These are phyloP conservation scores for Ceratobasidium sp. DNA, from an alignment of 1,284 basidiomycete genomes.

Conservation along the genomic window DNA sequence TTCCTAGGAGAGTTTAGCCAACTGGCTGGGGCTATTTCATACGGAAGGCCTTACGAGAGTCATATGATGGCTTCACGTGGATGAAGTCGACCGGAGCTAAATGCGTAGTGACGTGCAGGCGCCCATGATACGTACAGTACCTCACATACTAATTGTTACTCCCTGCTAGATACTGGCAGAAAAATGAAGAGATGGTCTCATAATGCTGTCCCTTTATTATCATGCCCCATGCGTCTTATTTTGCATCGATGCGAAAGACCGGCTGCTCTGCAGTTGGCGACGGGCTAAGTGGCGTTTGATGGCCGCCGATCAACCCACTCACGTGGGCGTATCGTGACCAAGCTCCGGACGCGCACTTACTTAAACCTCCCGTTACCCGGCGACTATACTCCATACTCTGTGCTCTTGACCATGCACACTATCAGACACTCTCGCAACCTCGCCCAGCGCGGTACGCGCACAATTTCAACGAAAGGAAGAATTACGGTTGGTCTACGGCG, in stretches of 20 bases:
- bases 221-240: background rate
- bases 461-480: background rate
- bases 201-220: background rate
- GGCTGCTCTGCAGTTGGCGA: background rate
- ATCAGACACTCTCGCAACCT: conserved; percentile 2
- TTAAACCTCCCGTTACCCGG: background rate
- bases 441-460: conserved; percentile 17
- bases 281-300: background rate
- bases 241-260: too few relatives aligned
- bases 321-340: conserved; percentile 14
- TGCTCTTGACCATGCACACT: conserved; percentile 6
- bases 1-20: background rate
- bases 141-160: background rate
- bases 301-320: conserved; percentile 4
- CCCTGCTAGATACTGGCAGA: too few relatives aligned
- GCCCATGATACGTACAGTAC: background rate
- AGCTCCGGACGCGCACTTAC: conserved; percentile 15
- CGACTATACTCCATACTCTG: background rate
- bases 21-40: background rate
- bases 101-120: background rate
- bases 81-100: background rate
- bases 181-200: background rate
- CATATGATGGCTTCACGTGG: conserved; percentile 23
- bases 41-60: background rate
- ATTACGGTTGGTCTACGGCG: conserved; percentile 68